Evolutionary conservation across 495 filamentous ascomycete species (phyloP), one percentile per base, ranked within the genome.

Genomic region (Aspergillus bertholletiae): DNA sequence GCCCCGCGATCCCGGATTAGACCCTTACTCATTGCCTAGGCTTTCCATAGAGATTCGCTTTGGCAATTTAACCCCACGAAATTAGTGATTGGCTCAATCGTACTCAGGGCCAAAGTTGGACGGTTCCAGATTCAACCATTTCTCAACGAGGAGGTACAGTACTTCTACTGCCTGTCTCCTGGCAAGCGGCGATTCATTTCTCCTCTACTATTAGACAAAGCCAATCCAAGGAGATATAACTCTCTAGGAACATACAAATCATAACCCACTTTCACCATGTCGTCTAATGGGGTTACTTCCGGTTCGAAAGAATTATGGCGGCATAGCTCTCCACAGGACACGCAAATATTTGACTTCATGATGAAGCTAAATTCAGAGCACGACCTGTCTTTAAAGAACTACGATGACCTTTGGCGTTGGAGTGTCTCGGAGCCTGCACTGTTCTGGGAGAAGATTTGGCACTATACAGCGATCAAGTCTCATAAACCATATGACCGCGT

Each of bases 381-480:
- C 68, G 66, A 71, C 5, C 60, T 88, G 32, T 67, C 74, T 13
- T 76, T 95, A 51, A 60, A 74, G 17, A 80, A 77, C 60, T 93
- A 96, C 60, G 68, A 85, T 20, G 77, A 81, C 11, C 79, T 97
- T 12, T 88, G 90, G 74, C 74, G 79, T 59, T 98, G 94, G 94
- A 95, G 89, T 51, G 81, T 92, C 48, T 78, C 85, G 17, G 80
- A 95, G 60, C 77, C 89, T 21, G 78, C 83, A 11, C 68, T 79
- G 7, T 94, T 96, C 62, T 98, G 94, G 94, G 84, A 77, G 18
- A 84, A 94, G 57, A 80, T 92, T 7, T 97, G 91, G 91, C 72
- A 87, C 40, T 94, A 86, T 66, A 87, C 84, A 5, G 83, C 84
- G 32, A 80, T 97, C 58, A 82, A 77, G 50, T 81, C 88, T 15